Evolutionary conservation across 2,329 filamentous ascomycete species (phyloP), one percentile per base, ranked within the genome.

Genomic region (Oidium heveae): DNA sequence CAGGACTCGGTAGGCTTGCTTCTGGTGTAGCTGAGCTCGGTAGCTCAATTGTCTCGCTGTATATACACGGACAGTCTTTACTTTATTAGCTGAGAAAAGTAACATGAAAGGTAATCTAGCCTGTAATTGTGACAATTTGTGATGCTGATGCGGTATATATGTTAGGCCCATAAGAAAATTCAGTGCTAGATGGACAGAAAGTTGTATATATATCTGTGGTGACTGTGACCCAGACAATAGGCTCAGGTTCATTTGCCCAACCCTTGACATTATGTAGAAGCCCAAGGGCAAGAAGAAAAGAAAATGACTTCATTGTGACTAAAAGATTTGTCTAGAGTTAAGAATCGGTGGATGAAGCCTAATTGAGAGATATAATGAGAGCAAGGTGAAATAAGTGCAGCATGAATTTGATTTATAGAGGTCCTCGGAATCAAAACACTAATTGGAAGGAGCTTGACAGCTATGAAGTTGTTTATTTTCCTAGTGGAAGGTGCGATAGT

Each of bases 101-200:
- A 18, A 33, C 20, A 22, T n/a, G 9, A 41, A 52, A 18, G 4
- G 13, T 12, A 22, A 33, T 2, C 33, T 20, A 8, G 18, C 53
- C 37, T 67, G 52, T 68, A 65, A 60, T 62, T 65, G 58, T 66
- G 67, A 63, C 71, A 63, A 60, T 9, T n/a, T 36, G 28, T 13
- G 49, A 36, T 70, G 74, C 71, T 60, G 79, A 79, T 69, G 86
- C 71, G 62, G 75, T 82, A 64, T 71, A 71, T 57, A 71, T 72
- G 57, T 67, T 61, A 56, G 63, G 64, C 56, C 65, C 66, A 60
- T 69, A 63, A 51, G 66, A 66, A 56, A 74, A 60, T 46, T 66
- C 66, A 53, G 73, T 74, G 18, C 71, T 62, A 57, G 63, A 63
- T 4, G 73, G 71, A 69, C 72, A 75, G 66, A 66, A 72, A 56